Conservation (phyloP, 495 filamentous ascomycete genomes). For the Parathielavia hyrcaniae region DNA sequence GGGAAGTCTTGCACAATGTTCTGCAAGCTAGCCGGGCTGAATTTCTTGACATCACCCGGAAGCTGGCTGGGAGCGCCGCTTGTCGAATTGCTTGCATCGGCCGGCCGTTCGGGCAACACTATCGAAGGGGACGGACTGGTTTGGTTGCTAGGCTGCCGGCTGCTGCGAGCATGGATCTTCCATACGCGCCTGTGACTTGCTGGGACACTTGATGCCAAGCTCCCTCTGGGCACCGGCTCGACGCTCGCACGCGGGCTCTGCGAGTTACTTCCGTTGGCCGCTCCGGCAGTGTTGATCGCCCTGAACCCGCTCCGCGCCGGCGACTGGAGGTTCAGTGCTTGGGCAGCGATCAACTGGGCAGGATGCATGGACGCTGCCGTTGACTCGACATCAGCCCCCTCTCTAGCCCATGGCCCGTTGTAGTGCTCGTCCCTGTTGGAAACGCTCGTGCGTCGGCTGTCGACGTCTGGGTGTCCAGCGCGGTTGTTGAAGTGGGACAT, state of each 20-base stretch:
- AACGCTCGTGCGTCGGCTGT: constrained; percentile 23
- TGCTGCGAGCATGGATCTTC: constrained; percentile 24
- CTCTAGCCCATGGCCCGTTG: background rate
- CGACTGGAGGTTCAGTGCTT: constrained; percentile 15
- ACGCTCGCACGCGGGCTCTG: constrained; percentile 5
- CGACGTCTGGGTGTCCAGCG: background rate
- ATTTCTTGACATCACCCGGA: background rate
- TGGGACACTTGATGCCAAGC: constrained; percentile 2
- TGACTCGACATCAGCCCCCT: background rate
- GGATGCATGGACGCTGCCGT: background rate
- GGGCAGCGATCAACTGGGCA: constrained; percentile 20
- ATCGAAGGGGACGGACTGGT: constrained; percentile 9
- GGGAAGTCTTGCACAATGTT: constrained; percentile 18
- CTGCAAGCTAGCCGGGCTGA: constrained; percentile 23
- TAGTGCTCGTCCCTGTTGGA: constrained; percentile 14
- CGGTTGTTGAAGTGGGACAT: background rate
- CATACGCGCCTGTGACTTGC: constrained; percentile 18
- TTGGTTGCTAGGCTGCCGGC: constrained; percentile 10
- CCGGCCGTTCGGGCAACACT: constrained; percentile 9
- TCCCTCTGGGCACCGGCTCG: constrained; percentile 14
- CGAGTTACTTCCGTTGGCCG: background rate
- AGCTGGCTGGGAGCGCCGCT: background rate
- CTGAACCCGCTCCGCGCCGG: constrained; percentile 11
- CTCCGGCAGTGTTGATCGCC: background rate
- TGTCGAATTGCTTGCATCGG: background rate